Base-by-base conservation (phyloP, 2,329 filamentous ascomycete genomes). In the Calycina herbarum region DNA sequence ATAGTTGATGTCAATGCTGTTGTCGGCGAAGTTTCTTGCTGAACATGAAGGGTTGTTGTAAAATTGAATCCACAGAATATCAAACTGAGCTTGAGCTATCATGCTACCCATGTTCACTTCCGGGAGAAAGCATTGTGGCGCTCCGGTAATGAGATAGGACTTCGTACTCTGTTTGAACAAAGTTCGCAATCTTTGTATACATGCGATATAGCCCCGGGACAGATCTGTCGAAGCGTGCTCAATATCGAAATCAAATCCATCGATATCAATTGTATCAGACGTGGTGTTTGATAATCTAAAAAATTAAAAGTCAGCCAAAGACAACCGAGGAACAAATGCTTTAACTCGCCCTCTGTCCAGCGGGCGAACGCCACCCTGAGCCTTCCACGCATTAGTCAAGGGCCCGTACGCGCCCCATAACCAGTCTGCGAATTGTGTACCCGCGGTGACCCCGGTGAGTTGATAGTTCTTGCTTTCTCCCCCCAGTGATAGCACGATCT, bases 341-440 rank as follows among this genome's bases (percentile, higher is more conserved):
- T 29, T 29, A 29, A 29, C 27, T 29, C 27, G 27, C 27, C 27
- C 27, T 29, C 27, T 29, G 27, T 29, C 27, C 27, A 29, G 27
- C 27, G 27, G 27, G 27, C 27, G 27, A 29, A 29, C 27, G 27
- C 27, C 27, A 4, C 27, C 27, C 27, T 29, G 27, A 29, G 27
- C 27, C 27, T 73, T 73, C 76, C 75, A 78, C 8, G 66, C 64
- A 3, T 70, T 61, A n/a, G 76, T 73, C 24, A 71, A 72, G 5
- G 79, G 79, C 10, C 79, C 79, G 64, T 80, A 81, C 59, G 79
- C 77, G 42, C 72, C 72, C 78, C 78, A 82, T 11, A 81, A 70
- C 51, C 79, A 76, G 59, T 75, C 71, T 4, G 75, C 76, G 42
- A 81, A 74, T 57, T 70, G 72, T 8, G 72, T 72, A 7, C 79